Evolutionary conservation across 495 filamentous ascomycete species (phyloP), one percentile per base, ranked within the genome.

Genomic region (Rhypophila decipiens): DNA sequence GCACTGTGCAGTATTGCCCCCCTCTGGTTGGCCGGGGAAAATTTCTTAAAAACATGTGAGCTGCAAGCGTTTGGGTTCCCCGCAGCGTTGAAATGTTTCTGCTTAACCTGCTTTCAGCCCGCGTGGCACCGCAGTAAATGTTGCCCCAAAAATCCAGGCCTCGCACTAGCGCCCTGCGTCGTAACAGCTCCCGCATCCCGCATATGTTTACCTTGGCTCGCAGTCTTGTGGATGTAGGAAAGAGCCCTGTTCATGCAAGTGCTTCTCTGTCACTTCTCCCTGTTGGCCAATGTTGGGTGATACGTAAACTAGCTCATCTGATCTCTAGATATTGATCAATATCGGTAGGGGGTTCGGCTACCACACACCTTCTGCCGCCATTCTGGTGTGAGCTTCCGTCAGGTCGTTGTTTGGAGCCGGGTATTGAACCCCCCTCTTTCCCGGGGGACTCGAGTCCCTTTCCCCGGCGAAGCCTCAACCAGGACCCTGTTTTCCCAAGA

Each of bases 31-130:
- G n/a, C n/a, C n/a, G n/a, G n/a, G n/a, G n/a, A 44, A 31, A 47
- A 57, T 56, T 56, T 44, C 50, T 53, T 53, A 38, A 53, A 43
- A 48, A 51, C 62, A 59, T 63, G 60, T 61, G 58, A 59, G 50
- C 56, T 53, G 44, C 20, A 44, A 49, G 49, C 46, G 33, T 42
- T 13, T 17, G 39, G 35, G 22, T 21, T 43, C 19, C 34, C 40
- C 43, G 49, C 46, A 37, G 19, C n/a, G 50, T 27, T 39, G 39
- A 23, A 5, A 39, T 39, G 36, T 13, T 39, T 13, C 36, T 39
- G 13, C 18, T 36, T 35, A 15, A 42, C 38, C 44, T 41, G 21
- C 39, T 34, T 37, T 38, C 44, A 31, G 49, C 33, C 46, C 46
- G 45, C 41, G 39, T 52, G 55, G 48, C 43, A 47, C 39, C 24